Percentiles rank a stretch among this genome's conserved stretches.
Conservation (phyloP, 306 rosid genomes). For the Citrullus colocynthis region DNA sequence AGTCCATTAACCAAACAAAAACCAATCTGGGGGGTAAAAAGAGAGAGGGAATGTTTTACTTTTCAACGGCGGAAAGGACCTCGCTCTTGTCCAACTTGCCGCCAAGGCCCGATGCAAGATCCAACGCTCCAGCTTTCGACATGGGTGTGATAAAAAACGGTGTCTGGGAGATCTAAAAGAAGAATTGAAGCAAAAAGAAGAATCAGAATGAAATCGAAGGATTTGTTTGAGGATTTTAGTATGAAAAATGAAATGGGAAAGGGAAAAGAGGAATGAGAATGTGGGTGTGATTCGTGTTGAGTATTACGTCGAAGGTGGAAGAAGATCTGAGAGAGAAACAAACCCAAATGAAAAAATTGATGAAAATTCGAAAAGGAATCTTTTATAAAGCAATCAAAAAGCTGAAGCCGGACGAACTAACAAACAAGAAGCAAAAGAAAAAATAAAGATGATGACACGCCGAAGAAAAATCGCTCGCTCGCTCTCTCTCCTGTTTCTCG, state of each 20-base stretch:
- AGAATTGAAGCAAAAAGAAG: background rate
- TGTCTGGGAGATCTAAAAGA: background rate
- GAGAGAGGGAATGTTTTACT: slow-evolving; percentile 17
- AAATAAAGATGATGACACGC: background rate
- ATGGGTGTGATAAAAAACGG: background rate
- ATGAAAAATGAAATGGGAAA: background rate
- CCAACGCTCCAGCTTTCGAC: slow-evolving; percentile 53
- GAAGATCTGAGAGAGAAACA: background rate
- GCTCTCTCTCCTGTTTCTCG: background rate
- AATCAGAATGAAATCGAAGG: background rate
- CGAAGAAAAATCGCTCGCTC: background rate
- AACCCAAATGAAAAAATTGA: background rate
- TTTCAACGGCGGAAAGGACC: slow-evolving; percentile 66
- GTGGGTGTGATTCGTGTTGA: background rate
- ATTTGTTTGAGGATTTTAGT: background rate
- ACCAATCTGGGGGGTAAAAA: background rate
- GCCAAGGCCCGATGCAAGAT: slow-evolving; percentile 82
- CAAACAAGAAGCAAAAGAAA: background rate
- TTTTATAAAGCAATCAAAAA: background rate
- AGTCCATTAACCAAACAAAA: background rate
- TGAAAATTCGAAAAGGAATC: background rate
- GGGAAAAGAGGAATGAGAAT: background rate
- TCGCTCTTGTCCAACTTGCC: slow-evolving; percentile 64
- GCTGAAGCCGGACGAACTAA: background rate
- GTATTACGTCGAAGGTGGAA: background rate